Base-by-base conservation (phyloP, 352 stramenopile genomes). In the Phytophthora pisi region DNA sequence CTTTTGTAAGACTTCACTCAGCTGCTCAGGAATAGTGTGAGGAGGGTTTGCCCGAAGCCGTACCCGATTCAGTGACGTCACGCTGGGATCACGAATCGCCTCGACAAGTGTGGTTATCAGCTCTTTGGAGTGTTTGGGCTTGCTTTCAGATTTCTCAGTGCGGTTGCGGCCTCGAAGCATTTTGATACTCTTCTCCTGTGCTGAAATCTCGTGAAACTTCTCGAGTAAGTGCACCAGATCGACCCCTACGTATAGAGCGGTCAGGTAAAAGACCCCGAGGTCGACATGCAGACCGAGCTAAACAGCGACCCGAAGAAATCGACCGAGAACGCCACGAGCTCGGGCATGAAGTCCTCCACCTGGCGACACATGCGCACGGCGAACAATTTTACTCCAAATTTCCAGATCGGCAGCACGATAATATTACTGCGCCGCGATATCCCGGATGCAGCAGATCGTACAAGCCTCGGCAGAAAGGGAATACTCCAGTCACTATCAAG, bases 291-390 rank as follows among this genome's bases (percentile, higher is more conserved):
- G 2, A 72, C 60, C 4, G 47, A 68, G 5, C 60, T 43, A 23
- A 68, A 72, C 1, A 72, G 65, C 18, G 59, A 30, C n/a, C 62
- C 46, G 11, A 61, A 68, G 13, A 68, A 53, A 18, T 72, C 65
- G 1, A 64, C 46, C 0, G 42, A 47, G 31, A 73, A 64, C 0
- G 61, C 61, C 30, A 74, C 46, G 0, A 61, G 31, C 23, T 54
- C 42, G 0, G 61, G 61, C 3, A 63, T 47, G n/a, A 58, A 68
- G 24, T 68, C 61, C 43, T 68, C 53, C n/a, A 64, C 18, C 15
- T 63, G 43, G 2, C 28, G 30, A 5, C 28, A 45, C 9, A 30
- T 23, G 1, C 36, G 16, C 20, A 63, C 54, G 7, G 52, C 23
- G n/a, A 38, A 58, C 24, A 4, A 9, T 24, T 52, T 68, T 38